Percentiles rank a stretch among this genome's conserved stretches.
These are phyloP conservation scores for Paramecium biaurelia DNA, from an alignment of 73 alveolate genomes.

Conservation along the genomic window DNA sequence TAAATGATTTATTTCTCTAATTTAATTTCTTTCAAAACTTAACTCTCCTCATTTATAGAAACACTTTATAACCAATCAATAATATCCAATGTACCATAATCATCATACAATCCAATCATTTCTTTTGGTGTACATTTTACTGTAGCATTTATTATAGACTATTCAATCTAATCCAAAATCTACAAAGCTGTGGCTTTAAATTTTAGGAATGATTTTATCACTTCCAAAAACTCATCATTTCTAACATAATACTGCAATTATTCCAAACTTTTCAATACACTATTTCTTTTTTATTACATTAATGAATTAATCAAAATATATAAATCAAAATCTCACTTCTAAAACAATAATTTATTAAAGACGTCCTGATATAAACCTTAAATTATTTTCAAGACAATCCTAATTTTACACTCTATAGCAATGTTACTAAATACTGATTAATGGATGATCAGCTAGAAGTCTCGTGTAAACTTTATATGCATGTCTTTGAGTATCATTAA, in stretches of 20 bases:
- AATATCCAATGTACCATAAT: neutral
- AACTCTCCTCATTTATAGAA: neutral
- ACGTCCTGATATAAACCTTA: neutral
- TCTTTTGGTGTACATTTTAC: neutral
- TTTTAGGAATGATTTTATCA: neutral
- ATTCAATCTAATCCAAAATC: neutral
- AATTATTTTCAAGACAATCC: too few species aligned
- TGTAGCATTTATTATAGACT: neutral
- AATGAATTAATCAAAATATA: neutral
- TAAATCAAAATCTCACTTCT: neutral
- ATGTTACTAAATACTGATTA: too few species aligned
- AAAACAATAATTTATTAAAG: neutral
- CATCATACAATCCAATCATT: neutral
- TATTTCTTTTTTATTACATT: neutral
- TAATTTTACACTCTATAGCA: too few species aligned
- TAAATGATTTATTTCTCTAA: neutral
- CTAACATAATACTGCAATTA: neutral
- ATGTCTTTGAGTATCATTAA: too few species aligned
- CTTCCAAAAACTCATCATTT: neutral
- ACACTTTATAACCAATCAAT: neutral
- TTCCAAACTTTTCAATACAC: neutral
- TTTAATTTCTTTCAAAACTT: neutral
- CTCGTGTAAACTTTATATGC: too few species aligned
- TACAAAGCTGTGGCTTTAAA: neutral
- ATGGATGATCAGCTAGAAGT: too few species aligned